phyloP scores from a whole-genome alignment of 2,329 filamentous ascomycete species.

The Clarireedia homoeocarpa region DNA sequence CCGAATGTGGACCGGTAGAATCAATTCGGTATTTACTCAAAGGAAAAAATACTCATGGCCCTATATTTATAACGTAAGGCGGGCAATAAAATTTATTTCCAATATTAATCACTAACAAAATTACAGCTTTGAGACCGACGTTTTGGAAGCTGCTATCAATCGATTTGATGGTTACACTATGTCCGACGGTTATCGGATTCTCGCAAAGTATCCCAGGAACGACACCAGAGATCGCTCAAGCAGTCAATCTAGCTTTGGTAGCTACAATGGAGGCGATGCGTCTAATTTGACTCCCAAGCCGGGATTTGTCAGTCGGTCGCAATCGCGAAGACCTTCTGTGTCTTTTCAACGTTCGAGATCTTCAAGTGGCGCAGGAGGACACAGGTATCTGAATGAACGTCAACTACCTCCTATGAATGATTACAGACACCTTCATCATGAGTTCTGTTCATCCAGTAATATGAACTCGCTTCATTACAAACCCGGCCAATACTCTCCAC shows the following conservation, averaged over 20 bases:
- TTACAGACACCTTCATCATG: background rate
- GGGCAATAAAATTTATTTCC: background rate
- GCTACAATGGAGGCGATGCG: background rate
- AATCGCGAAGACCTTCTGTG: background rate
- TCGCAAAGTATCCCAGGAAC: constrained; percentile 5
- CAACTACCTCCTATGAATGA: background rate
- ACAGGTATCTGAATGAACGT: background rate
- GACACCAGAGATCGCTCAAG: constrained; percentile 5
- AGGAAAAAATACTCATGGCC: background rate
- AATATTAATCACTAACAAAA: background rate
- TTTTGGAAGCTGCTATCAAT: background rate
- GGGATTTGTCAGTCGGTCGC: background rate
- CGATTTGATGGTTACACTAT: constrained; percentile 3
- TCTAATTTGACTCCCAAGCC: background rate
- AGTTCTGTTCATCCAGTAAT: background rate
- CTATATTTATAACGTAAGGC: constrained; percentile 21
- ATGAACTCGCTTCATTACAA: background rate
- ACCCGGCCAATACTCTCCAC: background rate
- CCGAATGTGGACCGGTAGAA: constrained; percentile 18
- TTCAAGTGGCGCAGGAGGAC: background rate
- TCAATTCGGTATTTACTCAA: constrained; percentile 15
- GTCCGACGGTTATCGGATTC: background rate
- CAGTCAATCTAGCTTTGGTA: constrained; percentile 10
- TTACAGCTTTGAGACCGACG: constrained; percentile 5
- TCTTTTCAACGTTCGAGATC: constrained; percentile 7